Base-by-base conservation (phyloP, 1,284 basidiomycete species). In the Tranzscheliella williamsii region DNA sequence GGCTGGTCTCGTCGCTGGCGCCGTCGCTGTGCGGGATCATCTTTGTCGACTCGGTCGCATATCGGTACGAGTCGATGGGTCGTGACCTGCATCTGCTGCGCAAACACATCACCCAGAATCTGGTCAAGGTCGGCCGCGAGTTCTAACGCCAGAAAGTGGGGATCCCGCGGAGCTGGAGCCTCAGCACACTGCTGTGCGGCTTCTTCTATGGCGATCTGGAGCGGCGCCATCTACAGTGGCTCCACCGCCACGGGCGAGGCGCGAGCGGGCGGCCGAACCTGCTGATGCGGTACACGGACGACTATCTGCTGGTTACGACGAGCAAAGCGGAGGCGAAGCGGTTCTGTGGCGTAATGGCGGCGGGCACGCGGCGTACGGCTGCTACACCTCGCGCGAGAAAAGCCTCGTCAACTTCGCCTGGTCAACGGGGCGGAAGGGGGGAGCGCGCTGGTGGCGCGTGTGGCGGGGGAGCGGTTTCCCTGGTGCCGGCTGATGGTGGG, bases 151-250 rank as follows among this genome's bases (percentile, higher is more conserved):
- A 98, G 78, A 84, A 84, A 7, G 84, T 90, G 11, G 95, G 95
- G 0, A 97, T 98, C 23, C 92, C 95, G 0, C 95, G 98, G 77
- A 95, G 95, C 13, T 96, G 92, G 0, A 85, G 91, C 21, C 79
- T 98, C 22, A 95, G 91, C 5, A 85, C 89, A 1, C 74, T 97
- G 23, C 80, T 99, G 1, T 99, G 95, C 42, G 69, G 61, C 35
- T 61, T 73, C 78, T 95, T 92, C 78, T 97, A 97, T 60, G 92
- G 91, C 1, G 86, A 93, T 69, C 82, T 98, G 63, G 95, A 97
- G 78, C 82, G 80, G 21, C 29, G 37, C 4, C 50, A 84, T 53
- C 81, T 87, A n/a, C 69, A 77, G 3, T 89, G 87, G 55, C 83
- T 83, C 39, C 76, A 80, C 0, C 78, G 84, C 4, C 38, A 29